phyloP scores from a whole-genome alignment of 805 yeast genomes.

The Isabelozyma gotoi region DNA sequence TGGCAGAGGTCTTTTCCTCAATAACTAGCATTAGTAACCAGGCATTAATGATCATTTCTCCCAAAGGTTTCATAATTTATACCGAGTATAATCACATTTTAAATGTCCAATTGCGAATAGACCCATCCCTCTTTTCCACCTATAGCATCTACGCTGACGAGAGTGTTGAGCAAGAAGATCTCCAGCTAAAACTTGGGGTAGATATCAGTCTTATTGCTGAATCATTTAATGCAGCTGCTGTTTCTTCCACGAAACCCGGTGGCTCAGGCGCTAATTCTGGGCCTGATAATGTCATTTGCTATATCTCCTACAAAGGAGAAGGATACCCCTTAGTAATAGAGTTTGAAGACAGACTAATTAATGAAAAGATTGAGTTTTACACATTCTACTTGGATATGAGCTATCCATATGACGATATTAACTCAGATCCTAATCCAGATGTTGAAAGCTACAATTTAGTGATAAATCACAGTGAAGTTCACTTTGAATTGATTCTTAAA shows the following conservation, averaged over 20 bases:
- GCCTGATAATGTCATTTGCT: constrained; percentile 24
- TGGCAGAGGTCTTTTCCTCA: constrained; percentile 35
- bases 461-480: constrained; percentile 29
- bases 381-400: constrained; percentile 33
- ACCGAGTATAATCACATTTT: constrained; percentile 36
- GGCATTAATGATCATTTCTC: constrained; percentile 33
- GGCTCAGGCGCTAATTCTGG: neutral
- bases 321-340: constrained; percentile 40
- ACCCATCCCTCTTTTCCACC: constrained; percentile 33
- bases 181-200: constrained; percentile 26
- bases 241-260: constrained; percentile 9
- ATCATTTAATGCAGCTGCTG: constrained; percentile 33
- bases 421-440: constrained; percentile 14
- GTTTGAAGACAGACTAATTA: constrained; percentile 40
- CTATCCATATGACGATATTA: constrained; percentile 21
- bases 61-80: constrained; percentile 32
- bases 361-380: constrained; percentile 41
- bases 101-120: constrained; percentile 34
- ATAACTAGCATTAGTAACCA: constrained; percentile 29
- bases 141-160: constrained; percentile 19
- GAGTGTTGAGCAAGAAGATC: constrained; percentile 1
- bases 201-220: constrained; percentile 36
- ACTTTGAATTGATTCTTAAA: constrained; percentile 36
- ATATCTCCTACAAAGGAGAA: constrained; percentile 35
- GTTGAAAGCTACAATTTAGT: constrained; percentile 9